These are phyloP conservation scores for Colletotrichum musicola DNA, from an alignment of 2,329 filamentous ascomycete genomes.

Conservation along the genomic window DNA sequence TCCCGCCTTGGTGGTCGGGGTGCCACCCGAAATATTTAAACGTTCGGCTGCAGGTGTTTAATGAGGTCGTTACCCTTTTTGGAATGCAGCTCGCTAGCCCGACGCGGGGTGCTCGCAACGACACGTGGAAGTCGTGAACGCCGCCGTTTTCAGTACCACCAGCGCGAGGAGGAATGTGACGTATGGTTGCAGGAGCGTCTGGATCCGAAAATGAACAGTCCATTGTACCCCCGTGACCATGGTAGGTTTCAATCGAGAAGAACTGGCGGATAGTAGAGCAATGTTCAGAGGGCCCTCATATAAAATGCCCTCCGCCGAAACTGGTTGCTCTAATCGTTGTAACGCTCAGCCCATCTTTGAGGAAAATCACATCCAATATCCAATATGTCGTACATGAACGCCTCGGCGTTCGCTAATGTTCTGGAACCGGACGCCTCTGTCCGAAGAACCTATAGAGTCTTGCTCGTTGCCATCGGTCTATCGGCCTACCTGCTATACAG, in stretches of 20 bases:
- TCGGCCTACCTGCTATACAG: conserved; percentile 1
- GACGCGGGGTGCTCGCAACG: background rate
- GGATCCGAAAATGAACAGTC: background rate
- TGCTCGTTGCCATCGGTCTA: background rate
- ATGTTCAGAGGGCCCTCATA: background rate
- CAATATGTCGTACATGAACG: conserved; percentile 17
- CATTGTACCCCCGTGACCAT: background rate
- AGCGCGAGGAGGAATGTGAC: background rate
- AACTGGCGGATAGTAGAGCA: background rate
- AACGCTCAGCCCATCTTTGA: background rate
- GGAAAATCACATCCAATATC: background rate
- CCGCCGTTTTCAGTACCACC: background rate
- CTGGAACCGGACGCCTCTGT: background rate
- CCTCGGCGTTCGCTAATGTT: background rate
- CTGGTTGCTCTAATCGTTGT: background rate
- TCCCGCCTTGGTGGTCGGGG: background rate
- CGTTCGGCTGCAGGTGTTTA: background rate
- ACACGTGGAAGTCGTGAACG: background rate
- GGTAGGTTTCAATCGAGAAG: background rate
- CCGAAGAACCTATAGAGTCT: background rate
- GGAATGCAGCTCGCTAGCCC: conserved; percentile 17
- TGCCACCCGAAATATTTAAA: background rate
- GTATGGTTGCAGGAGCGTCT: background rate
- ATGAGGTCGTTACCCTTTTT: conserved; percentile 1
- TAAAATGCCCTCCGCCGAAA: background rate